These are phyloP conservation scores for Waltergamsia citrina DNA, from an alignment of 2,329 filamentous ascomycete genomes.

Conservation along the genomic window DNA sequence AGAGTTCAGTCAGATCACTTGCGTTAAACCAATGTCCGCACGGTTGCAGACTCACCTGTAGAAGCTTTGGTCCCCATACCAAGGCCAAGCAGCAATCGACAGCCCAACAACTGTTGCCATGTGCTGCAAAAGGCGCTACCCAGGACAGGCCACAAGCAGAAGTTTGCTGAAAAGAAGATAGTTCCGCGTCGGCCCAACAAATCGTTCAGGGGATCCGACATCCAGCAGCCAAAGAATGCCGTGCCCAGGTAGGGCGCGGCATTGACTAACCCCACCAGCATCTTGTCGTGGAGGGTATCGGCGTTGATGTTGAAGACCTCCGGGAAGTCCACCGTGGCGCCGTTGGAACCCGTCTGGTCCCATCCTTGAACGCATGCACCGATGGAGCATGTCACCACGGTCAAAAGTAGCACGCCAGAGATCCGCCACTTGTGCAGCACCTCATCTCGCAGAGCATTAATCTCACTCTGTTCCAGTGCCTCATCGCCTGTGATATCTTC, in stretches of 20 bases:
- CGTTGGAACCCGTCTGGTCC: conserved; percentile 57
- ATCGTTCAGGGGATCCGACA: conserved; percentile 52
- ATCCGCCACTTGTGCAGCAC: conserved; percentile 59
- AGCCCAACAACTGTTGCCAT: conserved; percentile 63
- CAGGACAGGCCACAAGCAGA: conserved; percentile 61
- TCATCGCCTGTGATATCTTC: conserved; percentile 48
- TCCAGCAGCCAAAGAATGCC: conserved; percentile 48
- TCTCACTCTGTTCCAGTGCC: conserved; percentile 50
- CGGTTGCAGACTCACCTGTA: conserved; percentile 32
- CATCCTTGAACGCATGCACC: conserved; percentile 63
- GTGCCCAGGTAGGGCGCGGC: conserved; percentile 41
- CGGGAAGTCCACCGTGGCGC: conserved; percentile 54
- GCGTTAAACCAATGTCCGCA: background rate
- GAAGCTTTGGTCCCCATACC: conserved; percentile 69
- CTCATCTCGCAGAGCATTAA: conserved; percentile 50
- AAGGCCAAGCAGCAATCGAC: conserved; percentile 65
- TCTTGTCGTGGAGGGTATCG: conserved; percentile 22
- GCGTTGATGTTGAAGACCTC: conserved; percentile 34
- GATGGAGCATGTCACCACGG: conserved; percentile 58
- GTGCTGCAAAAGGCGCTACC: conserved; percentile 62
- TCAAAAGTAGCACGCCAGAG: conserved; percentile 52
- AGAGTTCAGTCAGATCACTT: too few relatives aligned
- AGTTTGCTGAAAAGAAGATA: conserved; percentile 67
- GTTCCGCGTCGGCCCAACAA: conserved; percentile 32
- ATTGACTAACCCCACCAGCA: conserved; percentile 61